These are phyloP conservation scores for Collybia nuda DNA, from an alignment of 768 basidiomycete species.

Conservation along the genomic window DNA sequence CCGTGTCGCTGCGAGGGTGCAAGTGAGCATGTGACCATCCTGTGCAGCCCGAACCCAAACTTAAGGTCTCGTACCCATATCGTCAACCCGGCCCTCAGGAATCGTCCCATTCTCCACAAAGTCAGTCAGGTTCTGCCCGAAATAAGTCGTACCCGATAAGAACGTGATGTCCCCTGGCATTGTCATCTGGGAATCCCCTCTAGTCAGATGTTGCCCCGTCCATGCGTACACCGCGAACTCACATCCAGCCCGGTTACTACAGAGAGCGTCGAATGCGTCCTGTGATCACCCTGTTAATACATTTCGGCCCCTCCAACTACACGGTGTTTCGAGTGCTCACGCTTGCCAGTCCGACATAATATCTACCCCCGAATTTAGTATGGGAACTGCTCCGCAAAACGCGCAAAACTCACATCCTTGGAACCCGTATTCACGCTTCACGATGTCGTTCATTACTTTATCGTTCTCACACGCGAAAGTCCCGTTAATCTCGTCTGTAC, in stretches of 20 bases:
- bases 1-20: constrained; percentile 51
- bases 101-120: constrained; percentile 75
- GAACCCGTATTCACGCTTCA: constrained; percentile 76
- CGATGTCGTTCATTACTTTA: constrained; percentile 67
- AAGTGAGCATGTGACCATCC: not conserved
- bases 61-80: constrained; percentile 70
- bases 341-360: constrained; percentile 79
- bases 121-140: constrained; percentile 65
- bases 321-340: constrained; percentile 26
- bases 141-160: constrained; percentile 53
- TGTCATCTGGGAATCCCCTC: constrained; percentile 48
- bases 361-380: constrained; percentile 27
- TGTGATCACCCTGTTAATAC: constrained; percentile 7
- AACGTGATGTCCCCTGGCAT: constrained; percentile 63
- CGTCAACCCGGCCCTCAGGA: constrained; percentile 60
- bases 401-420: constrained; percentile 55
- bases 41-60: constrained; percentile 11
- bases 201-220: not conserved
- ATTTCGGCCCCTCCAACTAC: not conserved
- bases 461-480: constrained; percentile 78
- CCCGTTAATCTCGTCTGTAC: constrained; percentile 60
- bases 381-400: not conserved
- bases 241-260: constrained; percentile 67
- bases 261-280: constrained; percentile 58
- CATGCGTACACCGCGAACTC: constrained; percentile 17